Evolutionary conservation across 2,329 filamentous ascomycete genomes (phyloP).

Genomic region (Colletotrichum cereale): DNA sequence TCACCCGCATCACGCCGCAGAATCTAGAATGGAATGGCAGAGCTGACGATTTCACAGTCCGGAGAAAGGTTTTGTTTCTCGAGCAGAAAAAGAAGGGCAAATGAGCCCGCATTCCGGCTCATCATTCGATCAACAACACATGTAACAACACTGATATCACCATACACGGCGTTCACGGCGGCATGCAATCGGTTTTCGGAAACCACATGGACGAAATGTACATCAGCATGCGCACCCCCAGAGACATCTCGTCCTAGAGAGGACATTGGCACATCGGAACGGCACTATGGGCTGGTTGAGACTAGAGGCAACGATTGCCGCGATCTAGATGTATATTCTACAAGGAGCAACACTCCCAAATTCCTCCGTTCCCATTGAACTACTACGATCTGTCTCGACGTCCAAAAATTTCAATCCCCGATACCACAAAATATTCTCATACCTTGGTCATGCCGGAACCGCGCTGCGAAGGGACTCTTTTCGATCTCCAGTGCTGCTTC

Average conservation of each 20-base stretch:
- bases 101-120: constrained; percentile 48
- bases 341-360: neutral
- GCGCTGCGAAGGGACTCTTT: neutral
- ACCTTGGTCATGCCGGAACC: neutral
- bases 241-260: neutral
- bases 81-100: constrained; percentile 87
- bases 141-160: constrained; percentile 42
- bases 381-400: neutral
- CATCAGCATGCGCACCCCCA: constrained; percentile 6
- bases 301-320: constrained; percentile 5
- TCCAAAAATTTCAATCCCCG: neutral
- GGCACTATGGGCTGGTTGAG: neutral
- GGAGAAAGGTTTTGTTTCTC: constrained; percentile 95
- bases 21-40: neutral
- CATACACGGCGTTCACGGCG: constrained; percentile 40
- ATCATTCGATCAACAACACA: constrained; percentile 6
- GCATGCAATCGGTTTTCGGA: constrained; percentile 33
- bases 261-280: neutral
- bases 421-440: neutral
- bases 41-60: constrained; percentile 68
- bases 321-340: constrained; percentile 33
- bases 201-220: constrained; percentile 19
- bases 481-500: neutral
- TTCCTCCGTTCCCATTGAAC: neutral
- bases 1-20: neutral